Percentiles rank a stretch among this genome's conserved stretches.
Conservation (phyloP, 163 green algal genomes). For the Volvox carteri region DNA sequence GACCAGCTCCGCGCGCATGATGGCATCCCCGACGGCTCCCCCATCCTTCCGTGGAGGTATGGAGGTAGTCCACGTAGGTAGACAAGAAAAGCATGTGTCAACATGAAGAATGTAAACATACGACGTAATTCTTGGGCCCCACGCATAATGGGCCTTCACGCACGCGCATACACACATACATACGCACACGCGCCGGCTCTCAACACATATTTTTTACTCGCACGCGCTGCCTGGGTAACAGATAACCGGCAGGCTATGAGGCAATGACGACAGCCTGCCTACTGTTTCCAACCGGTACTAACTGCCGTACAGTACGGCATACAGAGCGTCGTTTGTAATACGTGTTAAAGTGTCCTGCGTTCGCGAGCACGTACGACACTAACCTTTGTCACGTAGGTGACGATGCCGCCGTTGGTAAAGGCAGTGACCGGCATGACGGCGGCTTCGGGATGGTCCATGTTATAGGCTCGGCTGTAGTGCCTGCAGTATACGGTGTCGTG, state of each 20-base stretch:
- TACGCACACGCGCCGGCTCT: neutral
- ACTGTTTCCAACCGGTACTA: neutral
- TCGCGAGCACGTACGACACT: neutral
- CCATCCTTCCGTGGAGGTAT: neutral
- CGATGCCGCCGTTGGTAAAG: neutral
- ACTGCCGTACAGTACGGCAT: neutral
- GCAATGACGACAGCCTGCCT: no score
- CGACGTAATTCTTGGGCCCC: neutral
- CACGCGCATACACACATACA: neutral
- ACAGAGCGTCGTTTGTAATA: neutral
- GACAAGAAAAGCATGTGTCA: neutral
- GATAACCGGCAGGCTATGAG: neutral
- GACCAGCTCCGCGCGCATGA: slow-evolving; percentile 12
- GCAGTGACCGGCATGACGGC: neutral
- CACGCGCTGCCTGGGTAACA: neutral
- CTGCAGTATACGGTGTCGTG: neutral
- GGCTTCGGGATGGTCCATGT: slow-evolving; percentile 8
- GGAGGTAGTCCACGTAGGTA: neutral
- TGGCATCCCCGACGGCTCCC: neutral
- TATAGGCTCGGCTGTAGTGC: slow-evolving; percentile 22
- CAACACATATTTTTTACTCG: neutral
- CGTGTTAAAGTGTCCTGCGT: neutral
- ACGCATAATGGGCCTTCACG: neutral
- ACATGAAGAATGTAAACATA: neutral
- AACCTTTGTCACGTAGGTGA: neutral